phyloP scores from a whole-genome alignment of 805 yeast species.

The Schwanniomyces occidentalis region DNA sequence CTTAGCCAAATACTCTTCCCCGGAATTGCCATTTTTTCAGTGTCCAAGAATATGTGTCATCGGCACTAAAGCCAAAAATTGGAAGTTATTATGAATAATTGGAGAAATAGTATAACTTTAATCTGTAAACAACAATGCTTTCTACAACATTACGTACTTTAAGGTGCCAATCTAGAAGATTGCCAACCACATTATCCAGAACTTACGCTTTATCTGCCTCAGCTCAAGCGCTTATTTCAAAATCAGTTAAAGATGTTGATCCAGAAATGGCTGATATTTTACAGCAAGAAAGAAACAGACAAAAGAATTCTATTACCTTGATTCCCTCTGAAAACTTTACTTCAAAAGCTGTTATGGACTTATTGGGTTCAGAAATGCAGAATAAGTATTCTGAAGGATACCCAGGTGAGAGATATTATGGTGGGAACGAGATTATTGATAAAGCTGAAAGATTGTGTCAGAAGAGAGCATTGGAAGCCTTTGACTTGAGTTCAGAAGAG shows the following conservation, averaged over 20 bases:
- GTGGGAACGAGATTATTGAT: constrained; percentile 96
- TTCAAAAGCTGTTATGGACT: constrained; percentile 90
- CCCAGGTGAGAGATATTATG: constrained; percentile 97
- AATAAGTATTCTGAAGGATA: constrained; percentile 98
- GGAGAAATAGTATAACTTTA: no score
- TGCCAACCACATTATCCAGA: constrained; percentile 16
- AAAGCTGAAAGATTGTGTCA: constrained; percentile 88
- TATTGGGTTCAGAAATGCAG: constrained; percentile 94
- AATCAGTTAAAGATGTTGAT: constrained; percentile 63
- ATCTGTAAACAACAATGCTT: constrained; percentile 20
- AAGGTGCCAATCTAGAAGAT: constrained; percentile 17
- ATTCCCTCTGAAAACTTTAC: constrained; percentile 97
- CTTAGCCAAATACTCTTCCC: not conserved
- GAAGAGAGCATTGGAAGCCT: constrained; percentile 85
- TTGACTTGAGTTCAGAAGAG: constrained; percentile 66
- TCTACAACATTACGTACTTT: constrained; percentile 29
- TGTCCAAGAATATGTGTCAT: constrained; percentile 4
- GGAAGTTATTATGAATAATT: not conserved
- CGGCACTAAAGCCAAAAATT: not conserved
- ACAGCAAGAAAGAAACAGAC: constrained; percentile 82
- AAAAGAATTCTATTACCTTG: constrained; percentile 85
- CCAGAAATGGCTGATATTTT: constrained; percentile 77
- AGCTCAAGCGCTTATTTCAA: constrained; percentile 66
- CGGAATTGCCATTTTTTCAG: constrained; percentile 3
- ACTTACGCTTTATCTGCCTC: constrained; percentile 65